phyloP scores from a whole-genome alignment of 352 stramenopile species.

The Pythium scleroteichum region DNA sequence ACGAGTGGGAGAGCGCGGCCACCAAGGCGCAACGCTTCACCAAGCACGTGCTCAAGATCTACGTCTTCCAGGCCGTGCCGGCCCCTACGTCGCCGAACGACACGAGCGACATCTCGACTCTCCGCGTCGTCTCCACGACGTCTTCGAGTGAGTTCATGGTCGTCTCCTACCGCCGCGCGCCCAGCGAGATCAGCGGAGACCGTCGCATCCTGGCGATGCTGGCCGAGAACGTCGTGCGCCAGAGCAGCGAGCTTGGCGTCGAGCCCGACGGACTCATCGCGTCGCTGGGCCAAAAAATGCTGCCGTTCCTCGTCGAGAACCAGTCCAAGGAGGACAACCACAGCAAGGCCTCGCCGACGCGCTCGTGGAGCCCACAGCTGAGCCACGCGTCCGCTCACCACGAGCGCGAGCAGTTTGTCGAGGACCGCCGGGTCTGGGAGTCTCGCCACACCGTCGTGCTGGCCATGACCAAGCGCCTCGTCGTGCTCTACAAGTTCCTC shows the following conservation, averaged over 20 bases:
- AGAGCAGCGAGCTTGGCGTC: constrained; percentile 15
- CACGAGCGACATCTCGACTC: neutral
- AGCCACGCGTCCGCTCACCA: neutral
- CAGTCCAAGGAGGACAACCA: constrained; percentile 15
- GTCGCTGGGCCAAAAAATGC: constrained; percentile 23
- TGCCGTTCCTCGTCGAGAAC: constrained; percentile 19
- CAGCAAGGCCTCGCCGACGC: constrained; percentile 11
- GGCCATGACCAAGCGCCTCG: constrained; percentile 51
- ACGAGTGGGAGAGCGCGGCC: constrained; percentile 67
- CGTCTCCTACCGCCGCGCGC: constrained; percentile 62
- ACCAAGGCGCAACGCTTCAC: constrained; percentile 66
- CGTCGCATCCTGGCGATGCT: constrained; percentile 35
- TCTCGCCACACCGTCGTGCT: constrained; percentile 36
- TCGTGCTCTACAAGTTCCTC: constrained; percentile 50
- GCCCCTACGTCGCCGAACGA: constrained; percentile 12
- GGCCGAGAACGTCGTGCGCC: constrained; percentile 23
- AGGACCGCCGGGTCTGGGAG: constrained; percentile 39
- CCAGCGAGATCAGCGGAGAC: constrained; percentile 43
- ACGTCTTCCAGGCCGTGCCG: constrained; percentile 42
- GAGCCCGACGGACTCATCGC: constrained; percentile 18
- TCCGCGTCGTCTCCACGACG: constrained; percentile 45
- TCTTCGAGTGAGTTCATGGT: constrained; percentile 62
- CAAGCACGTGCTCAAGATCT: constrained; percentile 58
- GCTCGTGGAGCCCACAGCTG: constrained; percentile 1
- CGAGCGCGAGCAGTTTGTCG: constrained; percentile 5